Conservation (phyloP, 2,329 filamentous ascomycete genomes). For the Phyllosticta citriasiana region DNA sequence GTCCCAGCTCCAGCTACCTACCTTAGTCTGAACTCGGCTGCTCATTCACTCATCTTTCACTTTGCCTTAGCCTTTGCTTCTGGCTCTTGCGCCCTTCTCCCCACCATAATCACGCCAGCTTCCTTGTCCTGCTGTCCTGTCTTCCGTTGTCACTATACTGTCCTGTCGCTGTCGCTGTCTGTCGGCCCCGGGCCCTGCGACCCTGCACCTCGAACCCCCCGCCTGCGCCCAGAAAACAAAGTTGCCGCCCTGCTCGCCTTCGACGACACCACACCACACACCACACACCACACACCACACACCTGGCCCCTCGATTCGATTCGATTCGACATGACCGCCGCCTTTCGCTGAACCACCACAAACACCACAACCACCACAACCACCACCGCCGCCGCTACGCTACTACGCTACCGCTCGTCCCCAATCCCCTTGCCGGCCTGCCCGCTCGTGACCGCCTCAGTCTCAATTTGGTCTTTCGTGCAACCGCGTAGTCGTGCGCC, state of each 20-base stretch:
- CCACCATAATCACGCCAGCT: neutral
- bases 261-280: neutral
- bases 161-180: no score
- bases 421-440: conserved; percentile 7
- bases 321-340: no score
- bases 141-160: no score
- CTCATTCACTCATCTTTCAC: no score
- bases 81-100: neutral
- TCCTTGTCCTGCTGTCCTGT: neutral
- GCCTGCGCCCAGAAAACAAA: neutral
- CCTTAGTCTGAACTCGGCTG: no score
- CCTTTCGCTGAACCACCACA: no score
- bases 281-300: neutral
- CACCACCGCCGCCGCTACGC: no score
- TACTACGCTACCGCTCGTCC: neutral
- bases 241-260: neutral
- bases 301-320: neutral
- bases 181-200: no score
- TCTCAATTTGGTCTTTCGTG: conserved; percentile 7
- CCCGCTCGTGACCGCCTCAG: conserved; percentile 9
- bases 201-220: no score
- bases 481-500: conserved; percentile 7
- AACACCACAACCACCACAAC: no score
- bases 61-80: neutral
- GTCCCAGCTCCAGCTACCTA: no score